Evolutionary conservation across 768 basidiomycete genomes (phyloP).

Genomic region (Kondoa subrosea): DNA sequence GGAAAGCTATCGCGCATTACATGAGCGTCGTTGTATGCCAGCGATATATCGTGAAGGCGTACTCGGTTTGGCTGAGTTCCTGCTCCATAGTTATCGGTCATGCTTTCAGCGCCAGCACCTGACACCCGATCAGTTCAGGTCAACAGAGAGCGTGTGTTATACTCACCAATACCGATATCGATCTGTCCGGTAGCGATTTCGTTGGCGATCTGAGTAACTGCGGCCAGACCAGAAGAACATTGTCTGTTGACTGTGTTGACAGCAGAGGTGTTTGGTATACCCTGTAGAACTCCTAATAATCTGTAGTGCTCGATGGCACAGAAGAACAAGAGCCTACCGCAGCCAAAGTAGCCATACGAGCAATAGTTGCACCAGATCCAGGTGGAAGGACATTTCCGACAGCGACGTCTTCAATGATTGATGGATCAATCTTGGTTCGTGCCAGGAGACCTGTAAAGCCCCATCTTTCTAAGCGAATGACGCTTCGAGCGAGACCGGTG

Average conservation of each 20-base stretch:
- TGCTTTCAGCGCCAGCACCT: conserved; percentile 36
- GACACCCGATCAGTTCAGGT: neutral
- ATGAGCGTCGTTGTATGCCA: neutral
- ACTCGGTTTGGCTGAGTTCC: conserved; percentile 35
- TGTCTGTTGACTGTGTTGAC: conserved; percentile 80
- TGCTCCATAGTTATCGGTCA: conserved; percentile 36
- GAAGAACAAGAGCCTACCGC: conserved; percentile 57
- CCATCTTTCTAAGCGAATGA: conserved; percentile 51
- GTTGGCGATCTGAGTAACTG: conserved; percentile 75
- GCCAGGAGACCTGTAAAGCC: conserved; percentile 71
- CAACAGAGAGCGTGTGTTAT: conserved; percentile 54
- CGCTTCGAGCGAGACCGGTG: conserved; percentile 38
- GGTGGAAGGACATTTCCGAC: conserved; percentile 71
- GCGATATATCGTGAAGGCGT: neutral
- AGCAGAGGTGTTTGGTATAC: conserved; percentile 71
- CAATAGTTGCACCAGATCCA: conserved; percentile 50
- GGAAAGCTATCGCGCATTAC: conserved; percentile 22
- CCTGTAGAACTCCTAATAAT: conserved; percentile 32
- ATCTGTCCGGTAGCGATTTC: conserved; percentile 67
- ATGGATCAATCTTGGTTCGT: conserved; percentile 26
- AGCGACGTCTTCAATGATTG: conserved; percentile 25
- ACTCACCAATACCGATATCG: conserved; percentile 64
- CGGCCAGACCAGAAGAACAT: conserved; percentile 85
- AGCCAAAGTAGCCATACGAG: conserved; percentile 63
- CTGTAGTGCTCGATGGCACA: conserved; percentile 37